phyloP scores from a whole-genome alignment of 2,329 filamentous ascomycete species.

The Pseudogymnoascus sp. region DNA sequence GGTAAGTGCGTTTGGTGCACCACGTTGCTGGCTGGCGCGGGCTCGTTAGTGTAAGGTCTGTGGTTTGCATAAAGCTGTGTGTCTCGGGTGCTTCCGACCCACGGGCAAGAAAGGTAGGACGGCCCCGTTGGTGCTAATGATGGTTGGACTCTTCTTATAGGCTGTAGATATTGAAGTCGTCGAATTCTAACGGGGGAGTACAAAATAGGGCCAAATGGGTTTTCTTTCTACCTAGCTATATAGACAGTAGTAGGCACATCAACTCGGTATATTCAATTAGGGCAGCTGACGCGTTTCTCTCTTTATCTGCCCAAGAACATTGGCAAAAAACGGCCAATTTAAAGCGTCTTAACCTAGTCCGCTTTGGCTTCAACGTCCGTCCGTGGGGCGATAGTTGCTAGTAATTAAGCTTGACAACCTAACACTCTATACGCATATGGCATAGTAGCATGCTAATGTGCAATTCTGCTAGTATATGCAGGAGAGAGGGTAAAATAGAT shows the following conservation, averaged over 20 bases:
- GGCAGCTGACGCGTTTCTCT: not conserved
- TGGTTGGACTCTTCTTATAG: not conserved
- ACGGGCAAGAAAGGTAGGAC: not conserved
- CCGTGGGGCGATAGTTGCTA: not conserved
- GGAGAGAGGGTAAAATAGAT: not conserved
- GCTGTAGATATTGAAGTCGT: not conserved
- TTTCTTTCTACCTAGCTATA: not conserved
- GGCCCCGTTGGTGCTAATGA: not conserved
- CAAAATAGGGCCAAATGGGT: not conserved
- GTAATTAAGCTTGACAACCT: not conserved
- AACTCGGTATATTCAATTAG: not conserved
- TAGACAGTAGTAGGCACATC: not conserved
- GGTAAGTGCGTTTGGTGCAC: not conserved
- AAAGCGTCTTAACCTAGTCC: not conserved
- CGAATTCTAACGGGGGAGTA: not conserved
- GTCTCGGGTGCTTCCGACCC: constrained; percentile 1
- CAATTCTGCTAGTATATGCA: constrained; percentile 4
- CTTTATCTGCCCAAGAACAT: not conserved
- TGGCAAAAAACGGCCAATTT: not conserved
- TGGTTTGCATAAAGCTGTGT: not conserved
- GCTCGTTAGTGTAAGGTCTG: not conserved
- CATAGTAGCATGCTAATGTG: not conserved
- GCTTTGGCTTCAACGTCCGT: not conserved
- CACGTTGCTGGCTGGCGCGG: not conserved
- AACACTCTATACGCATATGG: too few species aligned